Conservation (phyloP, 1,284 basidiomycete genomes). For the Amylostereum areolatum region DNA sequence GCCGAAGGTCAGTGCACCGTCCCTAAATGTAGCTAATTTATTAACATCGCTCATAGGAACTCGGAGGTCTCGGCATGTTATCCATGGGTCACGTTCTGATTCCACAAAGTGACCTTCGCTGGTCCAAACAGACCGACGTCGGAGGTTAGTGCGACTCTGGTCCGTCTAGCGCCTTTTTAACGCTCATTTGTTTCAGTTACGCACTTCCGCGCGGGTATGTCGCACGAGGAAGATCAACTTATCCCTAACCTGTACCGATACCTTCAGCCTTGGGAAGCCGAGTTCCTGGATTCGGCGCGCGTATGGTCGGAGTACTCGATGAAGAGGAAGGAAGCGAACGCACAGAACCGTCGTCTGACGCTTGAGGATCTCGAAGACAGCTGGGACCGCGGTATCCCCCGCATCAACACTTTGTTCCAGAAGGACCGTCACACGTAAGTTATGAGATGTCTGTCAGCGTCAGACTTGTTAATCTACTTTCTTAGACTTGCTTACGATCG, state of each 20-base stretch:
- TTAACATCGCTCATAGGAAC: slow-evolving; percentile 47
- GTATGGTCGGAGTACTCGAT: slow-evolving; percentile 99
- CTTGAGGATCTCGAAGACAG: slow-evolving; percentile 97
- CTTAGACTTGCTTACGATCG: slow-evolving; percentile 92
- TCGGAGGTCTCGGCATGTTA: slow-evolving; percentile 97
- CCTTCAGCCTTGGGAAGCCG: slow-evolving; percentile 97
- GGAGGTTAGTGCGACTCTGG: slow-evolving; percentile 49
- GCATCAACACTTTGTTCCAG: slow-evolving; percentile 97
- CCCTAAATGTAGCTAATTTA: neutral
- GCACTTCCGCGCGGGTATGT: slow-evolving; percentile 97
- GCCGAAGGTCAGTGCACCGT: slow-evolving; percentile 53
- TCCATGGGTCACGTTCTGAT: slow-evolving; percentile 99
- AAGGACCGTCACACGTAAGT: slow-evolving; percentile 93
- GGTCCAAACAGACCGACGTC: slow-evolving; percentile 98
- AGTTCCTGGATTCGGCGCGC: slow-evolving; percentile 96
- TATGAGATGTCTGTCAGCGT: slow-evolving; percentile 4
- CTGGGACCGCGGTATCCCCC: slow-evolving; percentile 97
- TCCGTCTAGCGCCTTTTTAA: slow-evolving; percentile 7
- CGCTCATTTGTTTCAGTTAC: slow-evolving; percentile 47
- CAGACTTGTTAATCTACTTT: slow-evolving; percentile 32
- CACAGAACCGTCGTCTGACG: slow-evolving; percentile 93
- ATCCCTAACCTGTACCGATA: slow-evolving; percentile 99
- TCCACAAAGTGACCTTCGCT: slow-evolving; percentile 93
- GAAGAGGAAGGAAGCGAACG: slow-evolving; percentile 98
- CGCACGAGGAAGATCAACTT: slow-evolving; percentile 89